A percentile compares a stretch with the other conserved stretches of the same genome.
These are phyloP conservation scores for Solanum ossicruentum DNA, from an alignment of 257 asterid genomes.

Conservation along the genomic window DNA sequence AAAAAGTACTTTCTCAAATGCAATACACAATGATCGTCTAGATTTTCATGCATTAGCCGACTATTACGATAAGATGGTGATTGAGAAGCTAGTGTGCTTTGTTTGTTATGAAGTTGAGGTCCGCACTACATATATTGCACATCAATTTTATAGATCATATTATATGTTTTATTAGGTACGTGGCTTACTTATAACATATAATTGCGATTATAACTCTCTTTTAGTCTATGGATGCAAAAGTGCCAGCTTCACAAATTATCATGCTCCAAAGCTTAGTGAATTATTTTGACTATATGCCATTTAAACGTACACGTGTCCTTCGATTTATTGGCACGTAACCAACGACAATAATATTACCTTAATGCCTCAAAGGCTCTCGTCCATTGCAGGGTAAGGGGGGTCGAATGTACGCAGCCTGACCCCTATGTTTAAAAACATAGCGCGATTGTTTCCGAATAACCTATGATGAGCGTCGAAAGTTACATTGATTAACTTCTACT, in stretches of 20 bases:
- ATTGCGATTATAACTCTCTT: not conserved
- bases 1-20: not conserved
- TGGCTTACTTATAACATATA: not conserved
- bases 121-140: not conserved
- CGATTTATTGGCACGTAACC: not conserved
- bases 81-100: not conserved
- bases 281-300: not conserved
- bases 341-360: too few relatives aligned
- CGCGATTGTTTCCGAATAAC: too few relatives aligned
- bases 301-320: not conserved
- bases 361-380: too few relatives aligned
- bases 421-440: too few relatives aligned
- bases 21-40: not conserved
- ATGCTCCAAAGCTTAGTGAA: not conserved
- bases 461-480: too few relatives aligned
- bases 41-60: not conserved
- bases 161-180: not conserved
- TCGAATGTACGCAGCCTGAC: too few relatives aligned
- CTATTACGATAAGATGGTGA: not conserved
- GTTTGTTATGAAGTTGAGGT: not conserved
- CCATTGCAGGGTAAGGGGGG: too few relatives aligned
- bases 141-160: not conserved
- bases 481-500: too few relatives aligned
- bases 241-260: not conserved
- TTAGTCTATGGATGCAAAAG: not conserved